These are phyloP conservation scores for Botrytis galanthina DNA, from an alignment of 2,329 filamentous ascomycete genomes.

Conservation along the genomic window DNA sequence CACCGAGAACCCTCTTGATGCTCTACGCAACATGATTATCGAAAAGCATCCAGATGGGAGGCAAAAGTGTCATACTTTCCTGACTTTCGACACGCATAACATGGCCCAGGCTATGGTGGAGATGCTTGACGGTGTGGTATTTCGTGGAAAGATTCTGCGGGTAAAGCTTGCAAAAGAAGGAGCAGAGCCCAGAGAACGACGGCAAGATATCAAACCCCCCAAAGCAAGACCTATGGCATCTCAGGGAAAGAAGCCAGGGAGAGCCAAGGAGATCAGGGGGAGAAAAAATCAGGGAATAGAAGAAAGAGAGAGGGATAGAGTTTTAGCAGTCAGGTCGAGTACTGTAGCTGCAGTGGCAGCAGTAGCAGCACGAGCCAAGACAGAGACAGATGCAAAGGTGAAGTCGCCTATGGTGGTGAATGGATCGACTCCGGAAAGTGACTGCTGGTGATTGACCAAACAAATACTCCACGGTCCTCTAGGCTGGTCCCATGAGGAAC, in stretches of 20 bases:
- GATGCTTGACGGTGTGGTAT: constrained; percentile 2
- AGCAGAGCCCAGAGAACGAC: not conserved
- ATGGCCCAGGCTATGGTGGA: constrained; percentile 21
- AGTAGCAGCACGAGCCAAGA: not conserved
- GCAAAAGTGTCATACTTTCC: constrained; percentile 29
- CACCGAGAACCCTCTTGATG: not conserved
- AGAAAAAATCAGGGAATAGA: not conserved
- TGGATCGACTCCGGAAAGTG: constrained; percentile 9
- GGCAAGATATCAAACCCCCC: not conserved
- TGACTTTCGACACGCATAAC: constrained; percentile 21
- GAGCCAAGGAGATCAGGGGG: not conserved
- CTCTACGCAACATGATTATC: constrained; percentile 23
- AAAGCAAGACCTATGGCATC: not conserved
- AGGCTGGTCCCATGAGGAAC: not conserved
- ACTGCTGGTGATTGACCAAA: not conserved
- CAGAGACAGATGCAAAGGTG: not conserved
- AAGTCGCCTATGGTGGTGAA: constrained; percentile 13
- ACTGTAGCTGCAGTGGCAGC: not conserved
- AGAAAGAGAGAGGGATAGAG: not conserved
- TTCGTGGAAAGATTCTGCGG: not conserved
- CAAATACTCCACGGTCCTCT: not conserved
- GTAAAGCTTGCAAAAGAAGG: constrained; percentile 22
- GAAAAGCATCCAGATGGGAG: constrained; percentile 20
- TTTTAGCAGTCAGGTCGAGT: not conserved
- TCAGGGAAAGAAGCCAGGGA: not conserved